Evolutionary conservation across 2,329 filamentous ascomycete genomes (phyloP).

Genomic region (Aspergillus transmontanensis): DNA sequence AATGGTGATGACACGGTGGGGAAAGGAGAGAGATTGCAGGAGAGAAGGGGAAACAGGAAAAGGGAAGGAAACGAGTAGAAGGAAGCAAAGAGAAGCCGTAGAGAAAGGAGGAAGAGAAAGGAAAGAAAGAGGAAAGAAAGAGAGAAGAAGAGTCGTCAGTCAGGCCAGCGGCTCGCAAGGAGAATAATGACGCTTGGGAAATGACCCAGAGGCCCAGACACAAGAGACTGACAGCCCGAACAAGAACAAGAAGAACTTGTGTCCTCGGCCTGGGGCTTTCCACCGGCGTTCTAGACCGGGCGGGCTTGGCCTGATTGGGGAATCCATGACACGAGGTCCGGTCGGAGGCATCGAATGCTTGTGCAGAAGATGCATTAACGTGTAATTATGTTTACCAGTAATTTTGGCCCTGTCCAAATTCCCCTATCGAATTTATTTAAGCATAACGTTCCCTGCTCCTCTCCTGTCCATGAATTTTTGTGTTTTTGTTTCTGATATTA

Average conservation of each 20-base stretch:
- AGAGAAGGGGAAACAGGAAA: neutral
- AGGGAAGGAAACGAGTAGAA: slow-evolving; percentile 3
- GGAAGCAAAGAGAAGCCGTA: slow-evolving; percentile 9
- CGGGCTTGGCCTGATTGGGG: slow-evolving; percentile 22
- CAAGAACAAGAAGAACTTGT: slow-evolving; percentile 9
- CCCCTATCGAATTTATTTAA: neutral
- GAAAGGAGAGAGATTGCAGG: slow-evolving; percentile 19
- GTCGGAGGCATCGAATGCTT: slow-evolving; percentile 9
- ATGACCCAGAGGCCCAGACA: slow-evolving; percentile 19
- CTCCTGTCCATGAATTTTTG: neutral
- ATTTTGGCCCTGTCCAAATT: neutral
- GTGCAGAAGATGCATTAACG: slow-evolving; percentile 1
- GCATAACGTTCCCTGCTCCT: neutral
- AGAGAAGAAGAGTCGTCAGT: slow-evolving; percentile 12
- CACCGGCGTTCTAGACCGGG: slow-evolving; percentile 25
- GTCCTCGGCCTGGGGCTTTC: slow-evolving; percentile 22
- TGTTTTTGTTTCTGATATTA: neutral
- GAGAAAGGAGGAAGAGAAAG: slow-evolving; percentile 11
- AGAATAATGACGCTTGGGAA: slow-evolving; percentile 22
- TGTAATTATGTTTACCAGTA: slow-evolving; percentile 1
- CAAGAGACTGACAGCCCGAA: slow-evolving; percentile 15
- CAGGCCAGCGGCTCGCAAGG: slow-evolving; percentile 3
- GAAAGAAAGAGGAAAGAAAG: slow-evolving; percentile 18
- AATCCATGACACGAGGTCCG: slow-evolving; percentile 27
- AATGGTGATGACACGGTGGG: slow-evolving; percentile 20